Percentiles rank a stretch among this genome's conserved stretches.
Evolutionary conservation across 2,329 filamentous ascomycete genomes (phyloP).

Genomic region (Didymellaceae sp.): DNA sequence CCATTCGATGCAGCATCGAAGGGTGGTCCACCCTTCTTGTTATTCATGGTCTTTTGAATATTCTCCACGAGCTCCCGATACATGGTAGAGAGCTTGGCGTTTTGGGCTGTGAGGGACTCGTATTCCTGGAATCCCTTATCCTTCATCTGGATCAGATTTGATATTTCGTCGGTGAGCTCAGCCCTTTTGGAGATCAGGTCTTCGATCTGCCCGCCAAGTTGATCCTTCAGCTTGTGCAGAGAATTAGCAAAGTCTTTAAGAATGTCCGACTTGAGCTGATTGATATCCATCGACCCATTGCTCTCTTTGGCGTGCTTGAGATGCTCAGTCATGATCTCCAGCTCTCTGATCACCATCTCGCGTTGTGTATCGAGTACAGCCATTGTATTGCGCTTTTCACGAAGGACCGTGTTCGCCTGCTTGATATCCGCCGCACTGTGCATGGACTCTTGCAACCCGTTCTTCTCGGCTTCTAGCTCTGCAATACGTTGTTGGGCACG

Average conservation of each 20-base stretch:
- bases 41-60: constrained; percentile 92
- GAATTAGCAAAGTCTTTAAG: constrained; percentile 68
- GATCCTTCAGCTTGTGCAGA: constrained; percentile 76
- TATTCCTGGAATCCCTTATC: constrained; percentile 95
- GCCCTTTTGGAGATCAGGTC: constrained; percentile 89
- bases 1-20: constrained; percentile 60
- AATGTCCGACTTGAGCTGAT: constrained; percentile 69
- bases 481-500: constrained; percentile 84
- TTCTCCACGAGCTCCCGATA: constrained; percentile 95
- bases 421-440: constrained; percentile 68
- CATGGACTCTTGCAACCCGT: constrained; percentile 57
- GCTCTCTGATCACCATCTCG: constrained; percentile 91
- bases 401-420: constrained; percentile 83
- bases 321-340: constrained; percentile 88
- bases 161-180: constrained; percentile 82
- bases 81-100: constrained; percentile 89
- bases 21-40: constrained; percentile 58
- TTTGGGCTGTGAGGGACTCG: constrained; percentile 92
- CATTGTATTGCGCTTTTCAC: constrained; percentile 94
- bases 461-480: constrained; percentile 84
- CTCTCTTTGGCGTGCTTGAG: constrained; percentile 85
- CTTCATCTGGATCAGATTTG: constrained; percentile 80
- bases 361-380: constrained; percentile 92
- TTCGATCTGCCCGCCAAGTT: constrained; percentile 76
- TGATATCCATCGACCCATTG: constrained; percentile 77